These are phyloP conservation scores for Ganoderma lucidum DNA, from an alignment of 1,284 basidiomycete species.

Conservation along the genomic window DNA sequence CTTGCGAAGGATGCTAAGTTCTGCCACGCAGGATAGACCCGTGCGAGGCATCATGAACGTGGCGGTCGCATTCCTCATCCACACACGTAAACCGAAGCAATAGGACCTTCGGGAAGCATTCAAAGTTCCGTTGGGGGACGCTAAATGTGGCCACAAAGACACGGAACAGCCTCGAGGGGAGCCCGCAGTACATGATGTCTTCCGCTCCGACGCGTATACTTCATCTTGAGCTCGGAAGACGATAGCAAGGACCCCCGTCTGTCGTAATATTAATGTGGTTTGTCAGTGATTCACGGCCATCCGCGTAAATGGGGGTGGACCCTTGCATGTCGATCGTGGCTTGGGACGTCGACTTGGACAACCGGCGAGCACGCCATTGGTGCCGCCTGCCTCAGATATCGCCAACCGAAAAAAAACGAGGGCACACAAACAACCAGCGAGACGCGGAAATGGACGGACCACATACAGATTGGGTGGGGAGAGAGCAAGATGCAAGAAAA, in stretches of 20 bases:
- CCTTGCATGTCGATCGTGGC: neutral
- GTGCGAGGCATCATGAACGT: constrained; percentile 19
- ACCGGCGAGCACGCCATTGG: neutral
- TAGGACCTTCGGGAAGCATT: neutral
- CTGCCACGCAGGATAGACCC: neutral
- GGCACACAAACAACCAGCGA: neutral
- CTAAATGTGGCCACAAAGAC: constrained; percentile 1
- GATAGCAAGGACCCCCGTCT: neutral
- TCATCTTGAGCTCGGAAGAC: neutral
- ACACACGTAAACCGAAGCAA: constrained; percentile 14
- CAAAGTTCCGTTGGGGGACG: neutral
- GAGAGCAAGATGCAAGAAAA: constrained; percentile 9
- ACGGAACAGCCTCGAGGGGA: constrained; percentile 11
- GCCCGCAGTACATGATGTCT: neutral
- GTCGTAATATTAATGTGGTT: neutral
- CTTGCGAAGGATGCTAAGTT: neutral
- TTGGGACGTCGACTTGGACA: neutral
- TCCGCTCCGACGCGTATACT: constrained; percentile 1
- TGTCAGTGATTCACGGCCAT: neutral
- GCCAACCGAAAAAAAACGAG: neutral
- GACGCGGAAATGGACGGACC: neutral
- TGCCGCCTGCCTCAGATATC: neutral
- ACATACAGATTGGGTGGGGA: neutral
- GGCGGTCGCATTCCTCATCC: constrained; percentile 9
- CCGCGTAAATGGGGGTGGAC: constrained; percentile 1